A percentile compares a stretch with the other conserved stretches of the same genome.
Conservation (phyloP, 305 asterid genomes). For the Fraxinus floribunda region DNA sequence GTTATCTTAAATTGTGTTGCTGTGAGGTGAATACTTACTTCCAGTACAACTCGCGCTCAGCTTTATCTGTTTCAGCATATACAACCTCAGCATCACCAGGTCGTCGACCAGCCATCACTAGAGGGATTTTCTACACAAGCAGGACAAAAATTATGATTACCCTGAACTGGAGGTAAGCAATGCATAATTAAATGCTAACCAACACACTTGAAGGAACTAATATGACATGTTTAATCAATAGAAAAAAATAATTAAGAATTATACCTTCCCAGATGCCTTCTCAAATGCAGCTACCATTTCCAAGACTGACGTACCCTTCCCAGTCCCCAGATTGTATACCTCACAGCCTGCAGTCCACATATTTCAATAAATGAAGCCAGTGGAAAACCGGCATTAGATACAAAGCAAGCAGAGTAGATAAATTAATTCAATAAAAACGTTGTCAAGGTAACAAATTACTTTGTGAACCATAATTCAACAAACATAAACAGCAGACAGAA, state of each 20-base stretch:
- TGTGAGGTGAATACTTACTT: constrained; percentile 51
- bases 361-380: constrained; percentile 9
- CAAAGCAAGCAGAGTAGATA: neutral
- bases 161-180: neutral
- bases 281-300: constrained; percentile 60
- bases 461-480: neutral
- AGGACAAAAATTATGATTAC: neutral
- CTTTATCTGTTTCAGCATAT: constrained; percentile 67
- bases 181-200: neutral
- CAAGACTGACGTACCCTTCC: constrained; percentile 53
- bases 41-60: constrained; percentile 74
- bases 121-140: constrained; percentile 39
- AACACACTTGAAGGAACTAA: neutral
- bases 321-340: constrained; percentile 49
- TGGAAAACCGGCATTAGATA: neutral
- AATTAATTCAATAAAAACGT: neutral
- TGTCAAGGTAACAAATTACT: neutral
- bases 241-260: neutral
- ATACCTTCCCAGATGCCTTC: constrained; percentile 54
- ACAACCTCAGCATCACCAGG: constrained; percentile 91
- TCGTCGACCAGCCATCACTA: constrained; percentile 59
- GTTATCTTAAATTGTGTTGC: neutral
- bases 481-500: neutral
- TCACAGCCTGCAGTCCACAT: constrained; percentile 36
- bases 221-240: neutral